Percentiles rank a stretch among this genome's conserved stretches.
Evolutionary conservation across 495 filamentous ascomycete genomes (phyloP).

Genomic region (Neurospora sp.): DNA sequence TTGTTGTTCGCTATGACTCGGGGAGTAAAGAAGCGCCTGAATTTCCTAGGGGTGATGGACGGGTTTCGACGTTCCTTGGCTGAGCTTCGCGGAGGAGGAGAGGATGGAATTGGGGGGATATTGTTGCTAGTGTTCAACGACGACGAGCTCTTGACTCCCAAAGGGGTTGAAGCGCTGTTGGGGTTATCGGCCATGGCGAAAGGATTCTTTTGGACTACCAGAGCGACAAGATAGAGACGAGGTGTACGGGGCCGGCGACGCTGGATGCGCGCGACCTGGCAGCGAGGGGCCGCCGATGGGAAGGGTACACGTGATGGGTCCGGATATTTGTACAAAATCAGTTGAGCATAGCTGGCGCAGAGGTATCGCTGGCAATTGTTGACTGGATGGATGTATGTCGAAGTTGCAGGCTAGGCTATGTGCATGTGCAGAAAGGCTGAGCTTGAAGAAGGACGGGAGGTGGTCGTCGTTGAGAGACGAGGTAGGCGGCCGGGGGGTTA

Average conservation of each 20-base stretch:
- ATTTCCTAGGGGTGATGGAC: conserved; percentile 62
- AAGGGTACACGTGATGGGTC: not conserved
- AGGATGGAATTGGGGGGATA: conserved; percentile 19
- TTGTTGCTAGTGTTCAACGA: conserved; percentile 7
- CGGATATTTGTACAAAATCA: not conserved
- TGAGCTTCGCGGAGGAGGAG: conserved; percentile 23
- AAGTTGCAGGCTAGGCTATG: not conserved
- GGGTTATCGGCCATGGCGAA: conserved; percentile 8
- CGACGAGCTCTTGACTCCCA: conserved; percentile 15
- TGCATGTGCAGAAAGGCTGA: not conserved
- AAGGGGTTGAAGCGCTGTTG: conserved; percentile 9
- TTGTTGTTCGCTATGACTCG: conserved; percentile 33
- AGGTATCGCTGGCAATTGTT: not conserved
- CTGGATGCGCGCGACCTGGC: not conserved
- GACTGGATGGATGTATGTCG: not conserved
- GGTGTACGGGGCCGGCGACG: not conserved
- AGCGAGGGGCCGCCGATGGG: not conserved
- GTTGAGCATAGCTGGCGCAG: not conserved
- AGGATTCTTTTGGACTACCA: not conserved
- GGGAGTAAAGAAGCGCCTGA: conserved; percentile 78
- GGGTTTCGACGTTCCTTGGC: conserved; percentile 39
- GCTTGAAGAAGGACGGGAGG: not conserved
- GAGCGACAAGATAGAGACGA: not conserved
- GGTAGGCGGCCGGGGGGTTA: not conserved
- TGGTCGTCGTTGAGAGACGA: not conserved